phyloP scores from a whole-genome alignment of 805 yeast species.

The Ogataea allantospora region DNA sequence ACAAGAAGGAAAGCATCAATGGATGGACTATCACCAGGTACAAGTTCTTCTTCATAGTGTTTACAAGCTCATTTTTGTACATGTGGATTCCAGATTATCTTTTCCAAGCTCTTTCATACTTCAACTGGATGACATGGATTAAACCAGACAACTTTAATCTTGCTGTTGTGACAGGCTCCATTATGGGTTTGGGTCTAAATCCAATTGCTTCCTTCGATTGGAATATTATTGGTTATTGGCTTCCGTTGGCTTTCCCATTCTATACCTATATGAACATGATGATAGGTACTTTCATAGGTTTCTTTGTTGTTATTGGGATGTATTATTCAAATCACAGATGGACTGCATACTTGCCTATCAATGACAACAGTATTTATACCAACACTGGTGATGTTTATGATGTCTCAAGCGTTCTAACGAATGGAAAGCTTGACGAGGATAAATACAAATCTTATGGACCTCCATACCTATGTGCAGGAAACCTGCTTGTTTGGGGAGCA shows the following conservation, averaged over 20 bases:
- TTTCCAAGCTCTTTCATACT: constrained; percentile 55
- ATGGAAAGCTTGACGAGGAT: constrained; percentile 42
- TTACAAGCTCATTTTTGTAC: constrained; percentile 37
- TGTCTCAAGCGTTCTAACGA: constrained; percentile 46
- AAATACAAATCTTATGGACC: constrained; percentile 63
- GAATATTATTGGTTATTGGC: constrained; percentile 56
- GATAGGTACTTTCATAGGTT: constrained; percentile 49
- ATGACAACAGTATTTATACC: constrained; percentile 49
- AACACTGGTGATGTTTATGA: constrained; percentile 49
- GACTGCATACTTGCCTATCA: constrained; percentile 54
- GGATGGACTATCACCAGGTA: constrained; percentile 62
- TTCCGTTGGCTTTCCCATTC: constrained; percentile 65
- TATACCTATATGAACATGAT: constrained; percentile 43
- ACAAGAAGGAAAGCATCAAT: constrained; percentile 46
- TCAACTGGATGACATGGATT: constrained; percentile 69
- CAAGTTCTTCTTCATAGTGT: constrained; percentile 44
- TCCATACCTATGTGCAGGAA: constrained; percentile 56
- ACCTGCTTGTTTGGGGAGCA: constrained; percentile 58
- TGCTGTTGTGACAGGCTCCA: constrained; percentile 62
- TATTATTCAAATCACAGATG: constrained; percentile 54
- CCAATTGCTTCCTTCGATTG: constrained; percentile 67
- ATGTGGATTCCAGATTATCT: constrained; percentile 63
- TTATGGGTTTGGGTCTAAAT: constrained; percentile 59
- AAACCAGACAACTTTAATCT: constrained; percentile 57
- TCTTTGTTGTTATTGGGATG: constrained; percentile 53